phyloP scores from a whole-genome alignment of 441 rosid genomes.

The Biscutella auriculata region DNA sequence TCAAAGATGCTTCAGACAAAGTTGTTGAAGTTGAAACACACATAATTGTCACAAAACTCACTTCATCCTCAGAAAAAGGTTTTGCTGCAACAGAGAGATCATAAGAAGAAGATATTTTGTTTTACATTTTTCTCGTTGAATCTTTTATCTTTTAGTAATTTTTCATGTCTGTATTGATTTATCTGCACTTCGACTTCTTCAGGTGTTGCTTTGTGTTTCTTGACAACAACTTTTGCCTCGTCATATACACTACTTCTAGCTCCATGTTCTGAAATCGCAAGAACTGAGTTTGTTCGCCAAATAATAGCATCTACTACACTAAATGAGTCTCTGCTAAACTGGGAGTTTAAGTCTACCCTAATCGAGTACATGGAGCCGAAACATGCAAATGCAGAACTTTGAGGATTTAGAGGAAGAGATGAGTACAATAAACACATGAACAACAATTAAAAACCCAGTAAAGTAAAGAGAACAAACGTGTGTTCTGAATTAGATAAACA shows the following conservation, averaged over 20 bases:
- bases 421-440: neutral
- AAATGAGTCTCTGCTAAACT: constrained; percentile 91
- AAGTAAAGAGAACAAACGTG: neutral
- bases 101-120: constrained; percentile 2
- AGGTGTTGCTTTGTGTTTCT: constrained; percentile 87
- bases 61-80: neutral
- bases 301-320: constrained; percentile 88
- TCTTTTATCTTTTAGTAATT: constrained; percentile 72
- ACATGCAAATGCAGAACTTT: neutral
- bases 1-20: constrained; percentile 79
- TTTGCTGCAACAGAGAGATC: neutral
- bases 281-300: constrained; percentile 73
- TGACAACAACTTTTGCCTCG: constrained; percentile 84
- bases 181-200: constrained; percentile 85
- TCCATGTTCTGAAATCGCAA: constrained; percentile 96
- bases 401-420: neutral
- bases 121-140: constrained; percentile 70
- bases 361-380: constrained; percentile 53
- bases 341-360: constrained; percentile 98
- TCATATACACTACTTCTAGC: constrained; percentile 94
- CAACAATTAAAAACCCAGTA: neutral
- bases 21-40: constrained; percentile 33
- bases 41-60: neutral
- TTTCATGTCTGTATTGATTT: constrained; percentile 59
- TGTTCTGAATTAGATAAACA: neutral